Base-by-base conservation (phyloP, 768 basidiomycete genomes). In the Leccinellum albellum region DNA sequence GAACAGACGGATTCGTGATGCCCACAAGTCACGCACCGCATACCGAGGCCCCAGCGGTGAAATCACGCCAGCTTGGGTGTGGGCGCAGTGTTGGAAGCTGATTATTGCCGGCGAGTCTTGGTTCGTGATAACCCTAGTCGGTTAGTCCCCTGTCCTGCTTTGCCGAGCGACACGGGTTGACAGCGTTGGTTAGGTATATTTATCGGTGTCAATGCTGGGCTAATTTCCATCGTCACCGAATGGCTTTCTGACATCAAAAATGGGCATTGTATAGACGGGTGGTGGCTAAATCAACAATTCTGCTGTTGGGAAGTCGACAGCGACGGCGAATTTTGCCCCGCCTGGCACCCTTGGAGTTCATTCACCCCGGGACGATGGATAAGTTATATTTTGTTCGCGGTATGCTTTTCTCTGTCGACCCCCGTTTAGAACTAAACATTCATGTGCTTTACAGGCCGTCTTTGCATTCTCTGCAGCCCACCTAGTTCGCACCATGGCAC, bases 231-330 rank as follows among this genome's bases (percentile, higher is more conserved):
- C 64, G 76, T 94, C 58, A 97, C 93, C 49, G 92, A 91, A 74
- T 99, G 97, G 97, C 82, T 99, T 23, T 94, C 94, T 3, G 96
- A 98, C 72, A 85, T 98, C 61, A 98, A 98, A 76, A 89, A 95
- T 78, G 97, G 97, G 1, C 97, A 98, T 68, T 99, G 97, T 74
- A 80, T 84, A 4, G 92, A 94, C 62, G 95, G 92, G 1, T 99
- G 97, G 97, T 99, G 97, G 96, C 72, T 99, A 54, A 97, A 95
- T 72, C 87, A 94, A 65, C 91, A 97, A 67, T 98, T 98, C 71
- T 99, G 97, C 74, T 99, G 97, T 69, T 94, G 95, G 88, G 97
- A 98, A 68, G 86, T 98, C 54, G 92, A 94, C 60, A 81, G 78
- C 6, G 87, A 87, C 46, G 89, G 87, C 61, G 88, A 86, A 54